Evolutionary conservation across 306 rosid genomes (phyloP), one percentile per base, ranked within the genome.

Genomic region (Hippophae gyantsensis): DNA sequence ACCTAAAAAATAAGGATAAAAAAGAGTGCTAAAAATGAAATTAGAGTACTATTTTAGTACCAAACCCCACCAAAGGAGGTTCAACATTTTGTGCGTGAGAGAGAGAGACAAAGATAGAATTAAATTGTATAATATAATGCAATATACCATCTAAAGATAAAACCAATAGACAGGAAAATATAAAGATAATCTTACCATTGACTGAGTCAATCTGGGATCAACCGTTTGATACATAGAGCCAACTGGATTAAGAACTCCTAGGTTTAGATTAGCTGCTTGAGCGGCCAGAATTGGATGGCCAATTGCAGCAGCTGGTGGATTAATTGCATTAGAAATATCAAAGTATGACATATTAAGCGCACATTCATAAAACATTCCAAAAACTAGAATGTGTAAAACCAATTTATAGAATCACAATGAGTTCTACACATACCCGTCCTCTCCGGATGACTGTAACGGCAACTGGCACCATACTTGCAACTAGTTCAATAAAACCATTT

Each of bases 361-460:
- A 8, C 3, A 6, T 51, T 38, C 51, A 51, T 60, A 52, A 80
- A 57, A 57, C 42, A 54, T 41, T 46, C 63, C 44, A 54, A 18
- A 46, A 62, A 42, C 50, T 51, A 44, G 8, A n/a, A 54, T 23
- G 56, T 3, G 12, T 10, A 43, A 27, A 43, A 61, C 64, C 52
- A 42, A 66, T 68, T 62, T 58, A 26, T 57, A 66, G 49, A 69
- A 62, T 43, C 46, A 42, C 72, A 72, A 38, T 68, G 62, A 72
- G 43, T 54, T 32, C 54, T 59, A 73, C 18, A 13, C 82, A 58
- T 85, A 92, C 98, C 95, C 64, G 54, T 74, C 63, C 85, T 68
- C 70, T 85, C 98, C 7, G 98, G 98, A 80, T 92, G 98, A 76
- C 73, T 87, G 87, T 92, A 92, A 75, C 98, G 95, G 72, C 98